phyloP scores from a whole-genome alignment of 306 rosid genomes.

The Gastrolobium villosum region DNA sequence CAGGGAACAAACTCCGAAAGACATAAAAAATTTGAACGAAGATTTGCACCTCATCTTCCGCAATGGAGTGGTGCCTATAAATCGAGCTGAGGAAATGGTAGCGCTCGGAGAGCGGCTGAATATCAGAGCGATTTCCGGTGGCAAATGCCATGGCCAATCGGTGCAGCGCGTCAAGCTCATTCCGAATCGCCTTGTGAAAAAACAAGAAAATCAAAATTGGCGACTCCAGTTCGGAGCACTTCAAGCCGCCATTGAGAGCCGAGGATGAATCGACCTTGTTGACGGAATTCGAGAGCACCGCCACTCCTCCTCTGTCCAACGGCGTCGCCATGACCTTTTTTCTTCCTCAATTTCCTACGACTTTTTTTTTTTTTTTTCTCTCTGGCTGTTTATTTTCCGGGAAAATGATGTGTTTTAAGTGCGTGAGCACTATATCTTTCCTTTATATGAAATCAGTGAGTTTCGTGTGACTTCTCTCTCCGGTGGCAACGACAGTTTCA shows the following conservation, averaged over 20 bases:
- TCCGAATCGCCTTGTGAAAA: constrained; percentile 91
- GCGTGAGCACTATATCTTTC: not conserved
- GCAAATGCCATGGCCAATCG: constrained; percentile 89
- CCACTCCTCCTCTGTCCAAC: constrained; percentile 81
- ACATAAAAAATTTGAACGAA: not conserved
- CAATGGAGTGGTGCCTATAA: constrained; percentile 94
- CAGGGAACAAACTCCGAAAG: constrained; percentile 8
- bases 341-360: constrained; percentile 4
- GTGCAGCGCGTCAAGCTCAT: constrained; percentile 92
- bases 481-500: constrained; percentile 22
- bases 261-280: constrained; percentile 75
- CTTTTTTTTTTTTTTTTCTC: not conserved
- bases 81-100: constrained; percentile 90
- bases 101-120: constrained; percentile 72
- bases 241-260: constrained; percentile 55
- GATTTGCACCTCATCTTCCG: constrained; percentile 94
- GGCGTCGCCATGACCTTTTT: constrained; percentile 76
- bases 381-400: constrained; percentile 32
- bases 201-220: constrained; percentile 91
- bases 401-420: constrained; percentile 16
- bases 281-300: constrained; percentile 73
- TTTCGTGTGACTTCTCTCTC: not conserved
- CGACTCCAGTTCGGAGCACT: constrained; percentile 66
- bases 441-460: constrained; percentile 16
- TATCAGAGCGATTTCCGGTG: constrained; percentile 74